Percentiles rank a stretch among this genome's conserved stretches.
Evolutionary conservation across 2,329 filamentous ascomycete genomes (phyloP).

Genomic region (Stagonosporopsis vannaccii): DNA sequence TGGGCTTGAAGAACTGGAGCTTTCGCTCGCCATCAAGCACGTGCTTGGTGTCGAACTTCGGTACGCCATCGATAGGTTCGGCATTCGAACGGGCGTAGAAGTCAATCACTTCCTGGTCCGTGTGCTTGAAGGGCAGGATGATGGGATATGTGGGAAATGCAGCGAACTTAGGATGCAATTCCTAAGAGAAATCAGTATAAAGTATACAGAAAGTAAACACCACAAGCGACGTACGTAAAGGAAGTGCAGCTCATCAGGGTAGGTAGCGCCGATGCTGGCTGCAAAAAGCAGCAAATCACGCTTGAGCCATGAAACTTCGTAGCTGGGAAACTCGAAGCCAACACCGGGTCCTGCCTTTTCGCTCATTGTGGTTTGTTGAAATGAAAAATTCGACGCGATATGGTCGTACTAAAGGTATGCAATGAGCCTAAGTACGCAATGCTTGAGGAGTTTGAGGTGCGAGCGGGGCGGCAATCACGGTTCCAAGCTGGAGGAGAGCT

Average conservation of each 20-base stretch:
- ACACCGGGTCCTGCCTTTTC: constrained; percentile 57
- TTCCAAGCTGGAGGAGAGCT: constrained; percentile 39
- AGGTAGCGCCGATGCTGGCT: constrained; percentile 81
- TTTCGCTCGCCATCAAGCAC: constrained; percentile 86
- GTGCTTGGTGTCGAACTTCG: constrained; percentile 75
- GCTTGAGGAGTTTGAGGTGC: constrained; percentile 21
- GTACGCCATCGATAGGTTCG: constrained; percentile 75
- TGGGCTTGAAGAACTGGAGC: constrained; percentile 76
- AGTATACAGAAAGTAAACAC: neutral
- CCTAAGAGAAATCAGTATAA: constrained; percentile 57
- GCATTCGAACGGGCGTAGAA: constrained; percentile 77
- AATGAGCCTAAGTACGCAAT: constrained; percentile 1
- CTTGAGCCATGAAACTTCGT: constrained; percentile 84
- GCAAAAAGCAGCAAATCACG: constrained; percentile 90
- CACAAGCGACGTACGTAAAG: constrained; percentile 71
- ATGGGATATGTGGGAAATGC: constrained; percentile 90
- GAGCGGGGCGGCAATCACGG: constrained; percentile 39
- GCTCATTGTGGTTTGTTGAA: constrained; percentile 35
- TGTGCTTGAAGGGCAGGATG: constrained; percentile 83
- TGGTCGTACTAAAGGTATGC: neutral
- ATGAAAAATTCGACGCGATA: neutral
- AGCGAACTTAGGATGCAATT: constrained; percentile 84
- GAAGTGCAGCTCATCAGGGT: constrained; percentile 86
- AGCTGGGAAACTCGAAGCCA: constrained; percentile 80
- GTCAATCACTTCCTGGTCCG: constrained; percentile 78